phyloP scores from a whole-genome alignment of 441 rosid species.

The Corymbia calophylla region DNA sequence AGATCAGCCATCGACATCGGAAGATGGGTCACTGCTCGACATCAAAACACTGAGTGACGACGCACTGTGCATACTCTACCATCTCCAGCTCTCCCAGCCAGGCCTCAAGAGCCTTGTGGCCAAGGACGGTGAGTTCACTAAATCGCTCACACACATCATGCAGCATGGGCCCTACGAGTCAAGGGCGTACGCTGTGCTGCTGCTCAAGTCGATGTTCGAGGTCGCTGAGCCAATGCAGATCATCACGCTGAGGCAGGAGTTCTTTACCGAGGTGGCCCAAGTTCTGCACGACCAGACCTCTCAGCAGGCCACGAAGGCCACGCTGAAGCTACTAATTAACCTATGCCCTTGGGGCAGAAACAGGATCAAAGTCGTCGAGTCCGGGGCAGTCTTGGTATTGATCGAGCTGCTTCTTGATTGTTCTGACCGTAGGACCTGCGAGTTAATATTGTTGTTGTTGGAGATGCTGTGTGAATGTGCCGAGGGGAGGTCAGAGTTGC shows the following conservation, averaged over 20 bases:
- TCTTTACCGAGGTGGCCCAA: constrained; percentile 43
- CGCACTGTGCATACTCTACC: constrained; percentile 53
- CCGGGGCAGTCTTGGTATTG: constrained; percentile 43
- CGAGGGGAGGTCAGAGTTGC: constrained; percentile 73
- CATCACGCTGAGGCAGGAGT: constrained; percentile 25
- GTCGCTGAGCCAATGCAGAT: constrained; percentile 63
- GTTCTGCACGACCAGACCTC: constrained; percentile 58
- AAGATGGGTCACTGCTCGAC: constrained; percentile 16
- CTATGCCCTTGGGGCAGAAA: constrained; percentile 68
- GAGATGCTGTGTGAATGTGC: constrained; percentile 63
- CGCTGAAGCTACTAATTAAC: constrained; percentile 39
- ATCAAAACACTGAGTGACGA: constrained; percentile 32
- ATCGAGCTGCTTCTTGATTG: constrained; percentile 64
- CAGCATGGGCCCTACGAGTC: constrained; percentile 58
- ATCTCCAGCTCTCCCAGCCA: constrained; percentile 49
- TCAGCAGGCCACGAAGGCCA: constrained; percentile 52
- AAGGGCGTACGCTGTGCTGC: constrained; percentile 55
- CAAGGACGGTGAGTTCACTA: constrained; percentile 35
- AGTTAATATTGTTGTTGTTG: constrained; percentile 51
- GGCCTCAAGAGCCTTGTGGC: constrained; percentile 46
- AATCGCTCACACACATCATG: constrained; percentile 47
- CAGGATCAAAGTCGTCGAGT: constrained; percentile 50
- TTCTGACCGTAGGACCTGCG: constrained; percentile 37
- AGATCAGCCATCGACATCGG: background rate
- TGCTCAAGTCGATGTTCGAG: constrained; percentile 49